These are phyloP conservation scores for Fusarium papillatum DNA, from an alignment of 2,329 filamentous ascomycete genomes.

Conservation along the genomic window DNA sequence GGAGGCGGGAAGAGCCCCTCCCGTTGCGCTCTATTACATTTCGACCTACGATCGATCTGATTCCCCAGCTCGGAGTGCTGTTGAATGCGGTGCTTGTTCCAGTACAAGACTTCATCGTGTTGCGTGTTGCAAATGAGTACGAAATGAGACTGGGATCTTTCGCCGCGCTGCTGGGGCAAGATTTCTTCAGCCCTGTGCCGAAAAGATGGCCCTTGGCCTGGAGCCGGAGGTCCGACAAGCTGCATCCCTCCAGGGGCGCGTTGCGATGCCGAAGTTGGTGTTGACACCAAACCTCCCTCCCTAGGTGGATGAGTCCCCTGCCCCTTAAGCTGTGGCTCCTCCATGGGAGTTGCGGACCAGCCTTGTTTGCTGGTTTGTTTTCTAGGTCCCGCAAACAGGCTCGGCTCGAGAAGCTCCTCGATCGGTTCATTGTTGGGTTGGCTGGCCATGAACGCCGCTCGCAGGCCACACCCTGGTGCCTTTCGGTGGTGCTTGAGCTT, in stretches of 20 bases:
- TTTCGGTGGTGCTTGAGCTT: background rate
- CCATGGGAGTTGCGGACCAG: background rate
- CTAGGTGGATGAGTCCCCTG: background rate
- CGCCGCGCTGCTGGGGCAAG: background rate
- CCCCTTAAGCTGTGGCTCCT: background rate
- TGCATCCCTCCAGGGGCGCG: background rate
- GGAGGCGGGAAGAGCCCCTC: background rate
- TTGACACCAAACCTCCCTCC: background rate
- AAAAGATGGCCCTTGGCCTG: background rate
- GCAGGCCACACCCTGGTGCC: background rate
- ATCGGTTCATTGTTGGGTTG: background rate
- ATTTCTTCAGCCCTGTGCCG: background rate
- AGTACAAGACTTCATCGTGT: background rate
- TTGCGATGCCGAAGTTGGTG: background rate
- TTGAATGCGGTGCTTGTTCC: background rate
- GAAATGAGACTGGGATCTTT: background rate
- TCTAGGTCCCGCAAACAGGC: background rate
- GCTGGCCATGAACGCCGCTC: background rate
- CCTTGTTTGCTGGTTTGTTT: background rate
- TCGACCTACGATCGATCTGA: background rate
- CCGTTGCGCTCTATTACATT: background rate
- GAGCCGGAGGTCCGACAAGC: background rate
- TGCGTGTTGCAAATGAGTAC: background rate
- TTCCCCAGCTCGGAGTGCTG: background rate
- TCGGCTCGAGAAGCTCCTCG: background rate